A percentile compares a stretch with the other conserved stretches of the same genome.
Conservation (phyloP, 2,329 filamentous ascomycete genomes). For the Hypoxylon sp. region DNA sequence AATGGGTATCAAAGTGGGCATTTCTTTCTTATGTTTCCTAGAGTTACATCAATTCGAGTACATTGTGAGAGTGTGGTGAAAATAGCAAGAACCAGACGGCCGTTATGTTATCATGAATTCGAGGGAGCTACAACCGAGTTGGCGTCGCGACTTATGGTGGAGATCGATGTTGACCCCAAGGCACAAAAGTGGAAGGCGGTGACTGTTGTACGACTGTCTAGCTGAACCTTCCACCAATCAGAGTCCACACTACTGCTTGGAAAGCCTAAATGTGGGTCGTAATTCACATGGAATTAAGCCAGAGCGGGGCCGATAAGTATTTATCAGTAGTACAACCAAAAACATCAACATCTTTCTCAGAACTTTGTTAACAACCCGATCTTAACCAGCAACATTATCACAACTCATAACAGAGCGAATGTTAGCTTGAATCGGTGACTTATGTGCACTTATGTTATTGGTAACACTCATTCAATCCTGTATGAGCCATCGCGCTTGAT, state of each 20-base stretch:
- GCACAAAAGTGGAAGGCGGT: slow-evolving; percentile 34
- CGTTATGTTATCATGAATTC: slow-evolving; percentile 34
- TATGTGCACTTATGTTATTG: background rate
- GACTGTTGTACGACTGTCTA: slow-evolving; percentile 19
- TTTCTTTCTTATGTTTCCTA: slow-evolving; percentile 20
- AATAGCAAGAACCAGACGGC: slow-evolving; percentile 29
- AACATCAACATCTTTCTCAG: slow-evolving; percentile 6
- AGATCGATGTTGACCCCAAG: slow-evolving; percentile 35
- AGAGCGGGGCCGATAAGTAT: slow-evolving; percentile 22
- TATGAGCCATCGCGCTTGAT: background rate
- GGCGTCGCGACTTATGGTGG: slow-evolving; percentile 40
- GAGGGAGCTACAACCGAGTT: slow-evolving; percentile 28
- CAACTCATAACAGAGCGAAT: slow-evolving; percentile 9
- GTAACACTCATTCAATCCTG: background rate
- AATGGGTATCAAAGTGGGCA: slow-evolving; percentile 18
- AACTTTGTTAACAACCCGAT: slow-evolving; percentile 16
- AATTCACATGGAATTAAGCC: slow-evolving; percentile 13
- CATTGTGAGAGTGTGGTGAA: slow-evolving; percentile 32
- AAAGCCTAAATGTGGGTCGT: background rate
- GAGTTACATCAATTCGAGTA: slow-evolving; percentile 21
- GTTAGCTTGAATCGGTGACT: background rate
- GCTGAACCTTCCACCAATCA: slow-evolving; percentile 27
- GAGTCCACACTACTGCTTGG: slow-evolving; percentile 2
- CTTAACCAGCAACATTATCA: slow-evolving; percentile 13
- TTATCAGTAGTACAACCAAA: slow-evolving; percentile 6